These are phyloP conservation scores for Eucalyptus microcorys DNA, from an alignment of 345 rosid genomes.

Conservation along the genomic window DNA sequence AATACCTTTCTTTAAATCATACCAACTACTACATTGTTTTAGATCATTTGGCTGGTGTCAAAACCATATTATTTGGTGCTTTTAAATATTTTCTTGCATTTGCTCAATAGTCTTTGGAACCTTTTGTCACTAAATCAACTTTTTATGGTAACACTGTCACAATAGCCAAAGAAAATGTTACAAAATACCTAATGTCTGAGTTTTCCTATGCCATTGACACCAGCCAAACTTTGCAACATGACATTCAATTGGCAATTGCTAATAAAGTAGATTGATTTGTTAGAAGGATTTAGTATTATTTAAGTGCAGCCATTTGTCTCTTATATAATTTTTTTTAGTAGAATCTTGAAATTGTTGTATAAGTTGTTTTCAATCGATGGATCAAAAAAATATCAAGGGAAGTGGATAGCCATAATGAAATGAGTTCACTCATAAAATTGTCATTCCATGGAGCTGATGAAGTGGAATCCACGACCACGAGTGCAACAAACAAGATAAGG, in stretches of 20 bases:
- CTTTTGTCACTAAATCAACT: not conserved
- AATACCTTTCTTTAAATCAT: not conserved
- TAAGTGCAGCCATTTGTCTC: accelerated
- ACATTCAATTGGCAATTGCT: not conserved
- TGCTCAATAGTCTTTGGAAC: not conserved
- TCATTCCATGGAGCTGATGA: too few species aligned
- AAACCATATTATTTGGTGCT: not conserved
- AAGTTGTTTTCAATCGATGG: too few species aligned
- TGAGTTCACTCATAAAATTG: too few species aligned
- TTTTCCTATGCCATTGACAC: not conserved
- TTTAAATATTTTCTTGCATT: not conserved
- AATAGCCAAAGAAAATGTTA: not conserved
- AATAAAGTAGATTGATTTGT: too few species aligned
- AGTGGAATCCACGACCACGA: too few species aligned
- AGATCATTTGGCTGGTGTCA: not conserved
- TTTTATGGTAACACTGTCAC: not conserved
- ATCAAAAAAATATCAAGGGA: too few species aligned
- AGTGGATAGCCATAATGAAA: too few species aligned
- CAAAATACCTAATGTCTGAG: not conserved
- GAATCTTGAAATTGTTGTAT: too few species aligned
- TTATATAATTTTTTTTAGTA: too few species aligned
- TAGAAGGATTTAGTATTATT: too few species aligned
- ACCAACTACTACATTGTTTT: not conserved
- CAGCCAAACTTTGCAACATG: not conserved
- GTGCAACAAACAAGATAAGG: too few species aligned